Evolutionary conservation across 495 filamentous ascomycete genomes (phyloP).

Genomic region (Daldinia vernicosa): DNA sequence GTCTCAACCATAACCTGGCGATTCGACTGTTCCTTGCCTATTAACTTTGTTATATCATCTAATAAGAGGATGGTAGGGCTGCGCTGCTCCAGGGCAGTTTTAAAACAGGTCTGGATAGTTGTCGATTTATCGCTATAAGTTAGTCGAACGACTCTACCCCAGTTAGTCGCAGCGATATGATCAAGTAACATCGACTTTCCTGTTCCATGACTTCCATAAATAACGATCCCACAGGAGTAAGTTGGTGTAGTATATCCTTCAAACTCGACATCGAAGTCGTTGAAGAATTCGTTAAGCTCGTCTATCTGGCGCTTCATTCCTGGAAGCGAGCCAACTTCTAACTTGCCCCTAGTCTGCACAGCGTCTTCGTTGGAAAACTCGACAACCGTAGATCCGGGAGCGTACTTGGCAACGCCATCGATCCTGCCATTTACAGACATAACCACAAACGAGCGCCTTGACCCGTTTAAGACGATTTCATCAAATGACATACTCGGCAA

Average conservation of each 20-base stretch:
- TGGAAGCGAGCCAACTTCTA: conserved; percentile 62
- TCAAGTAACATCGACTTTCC: conserved; percentile 79
- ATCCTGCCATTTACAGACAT: conserved; percentile 54
- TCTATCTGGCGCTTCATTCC: conserved; percentile 70
- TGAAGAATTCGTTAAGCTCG: conserved; percentile 72
- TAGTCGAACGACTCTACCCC: conserved; percentile 72
- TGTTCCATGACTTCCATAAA: conserved; percentile 85
- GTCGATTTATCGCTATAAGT: conserved; percentile 63
- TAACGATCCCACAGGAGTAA: conserved; percentile 67
- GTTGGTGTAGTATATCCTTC: conserved; percentile 45
- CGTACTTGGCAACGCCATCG: conserved; percentile 51
- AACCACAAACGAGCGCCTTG: conserved; percentile 58
- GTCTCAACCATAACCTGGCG: conserved; percentile 58
- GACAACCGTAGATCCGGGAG: conserved; percentile 50
- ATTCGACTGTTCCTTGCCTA: conserved; percentile 67
- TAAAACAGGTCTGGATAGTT: conserved; percentile 74
- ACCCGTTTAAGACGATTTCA: conserved; percentile 54
- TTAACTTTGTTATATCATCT: conserved; percentile 80
- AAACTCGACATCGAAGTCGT: conserved; percentile 60
- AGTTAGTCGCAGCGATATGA: conserved; percentile 71
- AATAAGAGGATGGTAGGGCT: conserved; percentile 82
- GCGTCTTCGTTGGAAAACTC: conserved; percentile 46
- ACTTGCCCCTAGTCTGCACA: conserved; percentile 40
- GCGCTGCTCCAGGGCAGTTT: conserved; percentile 72
- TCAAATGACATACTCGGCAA: conserved; percentile 60